Evolutionary conservation across 2,329 filamentous ascomycete species (phyloP).

Genomic region (Apiospora phragmitis): DNA sequence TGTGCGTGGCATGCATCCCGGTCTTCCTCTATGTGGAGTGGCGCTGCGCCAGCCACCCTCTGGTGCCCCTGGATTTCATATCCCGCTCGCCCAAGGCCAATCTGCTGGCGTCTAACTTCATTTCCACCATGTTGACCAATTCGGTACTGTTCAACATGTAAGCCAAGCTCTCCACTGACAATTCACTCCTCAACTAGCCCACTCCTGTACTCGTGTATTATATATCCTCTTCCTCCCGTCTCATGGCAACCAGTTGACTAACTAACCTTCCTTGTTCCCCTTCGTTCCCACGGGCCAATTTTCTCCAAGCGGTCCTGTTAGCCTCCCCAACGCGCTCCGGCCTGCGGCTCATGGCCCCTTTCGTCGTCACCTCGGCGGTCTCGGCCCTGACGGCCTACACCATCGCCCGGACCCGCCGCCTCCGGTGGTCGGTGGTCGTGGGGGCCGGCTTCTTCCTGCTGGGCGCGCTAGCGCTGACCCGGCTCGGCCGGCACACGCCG

Average conservation of each 20-base stretch:
- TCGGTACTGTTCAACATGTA: not conserved
- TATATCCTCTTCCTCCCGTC: too few relatives aligned
- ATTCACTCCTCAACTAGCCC: too few relatives aligned
- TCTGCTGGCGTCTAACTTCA: not conserved
- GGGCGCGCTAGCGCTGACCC: not conserved
- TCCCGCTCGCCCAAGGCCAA: not conserved
- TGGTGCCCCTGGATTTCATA: not conserved
- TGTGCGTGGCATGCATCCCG: not conserved
- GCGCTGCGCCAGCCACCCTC: not conserved
- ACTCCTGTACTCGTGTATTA: too few relatives aligned
- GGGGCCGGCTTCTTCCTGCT: not conserved
- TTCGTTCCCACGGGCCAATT: not conserved
- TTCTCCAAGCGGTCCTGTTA: not conserved
- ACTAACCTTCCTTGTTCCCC: too few relatives aligned
- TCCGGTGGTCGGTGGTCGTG: not conserved
- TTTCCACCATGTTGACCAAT: not conserved
- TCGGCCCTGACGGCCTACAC: not conserved
- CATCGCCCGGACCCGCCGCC: not conserved
- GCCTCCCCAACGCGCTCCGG: not conserved
- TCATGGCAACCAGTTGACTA: too few relatives aligned
- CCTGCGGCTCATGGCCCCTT: not conserved
- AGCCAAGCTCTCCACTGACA: too few relatives aligned
- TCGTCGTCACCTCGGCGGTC: not conserved
- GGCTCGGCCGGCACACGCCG: not conserved
- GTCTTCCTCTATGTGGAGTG: not conserved